These are phyloP conservation scores for Gymnopus androsaceus DNA, from an alignment of 1,284 basidiomycete species.

Conservation along the genomic window DNA sequence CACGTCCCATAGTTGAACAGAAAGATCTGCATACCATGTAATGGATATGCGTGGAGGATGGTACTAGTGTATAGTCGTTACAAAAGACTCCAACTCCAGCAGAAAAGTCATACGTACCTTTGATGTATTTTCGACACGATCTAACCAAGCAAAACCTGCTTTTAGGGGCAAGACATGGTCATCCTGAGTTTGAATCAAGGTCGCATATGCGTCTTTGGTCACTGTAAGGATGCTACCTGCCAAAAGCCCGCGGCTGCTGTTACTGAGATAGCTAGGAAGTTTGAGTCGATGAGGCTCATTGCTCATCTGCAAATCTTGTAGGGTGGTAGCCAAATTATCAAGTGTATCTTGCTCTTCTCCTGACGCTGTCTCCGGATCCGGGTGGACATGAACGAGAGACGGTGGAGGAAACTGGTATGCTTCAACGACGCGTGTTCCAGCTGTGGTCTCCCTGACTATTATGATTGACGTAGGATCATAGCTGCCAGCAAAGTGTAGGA, in stretches of 20 bases:
- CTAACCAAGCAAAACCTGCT: slow-evolving; percentile 53
- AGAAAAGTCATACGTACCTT: slow-evolving; percentile 38
- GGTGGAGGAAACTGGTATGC: slow-evolving; percentile 62
- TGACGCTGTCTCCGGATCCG: slow-evolving; percentile 20
- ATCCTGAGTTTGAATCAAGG: slow-evolving; percentile 25
- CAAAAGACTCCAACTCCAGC: no score
- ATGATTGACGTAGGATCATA: slow-evolving; percentile 75
- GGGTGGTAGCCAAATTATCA: slow-evolving; percentile 43
- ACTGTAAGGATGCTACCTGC: slow-evolving; percentile 46
- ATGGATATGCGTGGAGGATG: slow-evolving; percentile 72
- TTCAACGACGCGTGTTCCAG: slow-evolving; percentile 45
- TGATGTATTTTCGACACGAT: slow-evolving; percentile 44
- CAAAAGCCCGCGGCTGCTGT: slow-evolving; percentile 40
- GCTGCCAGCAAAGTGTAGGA: slow-evolving; percentile 71
- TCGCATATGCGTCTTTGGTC: slow-evolving; percentile 46
- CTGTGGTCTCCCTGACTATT: slow-evolving; percentile 44
- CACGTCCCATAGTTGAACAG: slow-evolving; percentile 67
- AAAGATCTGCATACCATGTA: slow-evolving; percentile 66
- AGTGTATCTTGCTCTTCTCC: slow-evolving; percentile 27
- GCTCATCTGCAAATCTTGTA: slow-evolving; percentile 43
- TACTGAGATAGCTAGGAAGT: slow-evolving; percentile 44
- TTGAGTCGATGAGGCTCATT: slow-evolving; percentile 40
- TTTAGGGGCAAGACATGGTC: slow-evolving; percentile 37
- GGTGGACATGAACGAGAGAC: slow-evolving; percentile 32
- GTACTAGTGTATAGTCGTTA: slow-evolving; percentile 37